phyloP scores from a whole-genome alignment of 441 rosid species.

The Hura crepitans region DNA sequence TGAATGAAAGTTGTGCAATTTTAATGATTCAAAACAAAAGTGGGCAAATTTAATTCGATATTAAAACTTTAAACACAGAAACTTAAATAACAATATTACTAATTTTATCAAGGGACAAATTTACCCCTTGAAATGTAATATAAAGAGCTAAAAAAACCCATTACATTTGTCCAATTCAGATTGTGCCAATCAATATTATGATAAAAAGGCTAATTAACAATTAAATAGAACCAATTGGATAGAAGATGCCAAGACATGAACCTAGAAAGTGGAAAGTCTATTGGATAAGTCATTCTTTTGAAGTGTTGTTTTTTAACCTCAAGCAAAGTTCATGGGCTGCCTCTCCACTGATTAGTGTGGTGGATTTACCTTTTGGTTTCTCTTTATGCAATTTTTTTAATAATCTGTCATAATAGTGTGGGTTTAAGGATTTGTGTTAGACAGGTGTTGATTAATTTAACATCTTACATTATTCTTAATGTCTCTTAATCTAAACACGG shows the following conservation, averaged over 20 bases:
- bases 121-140: background rate
- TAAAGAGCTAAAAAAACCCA: constrained; percentile 3
- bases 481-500: background rate
- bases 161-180: constrained; percentile 24
- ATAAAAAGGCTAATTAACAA: background rate
- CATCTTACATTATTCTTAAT: background rate
- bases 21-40: no score
- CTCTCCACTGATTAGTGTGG: constrained; percentile 38
- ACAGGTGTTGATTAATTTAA: constrained; percentile 20
- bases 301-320: constrained; percentile 21
- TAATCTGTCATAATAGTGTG: constrained; percentile 20
- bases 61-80: no score
- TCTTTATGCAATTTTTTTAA: background rate
- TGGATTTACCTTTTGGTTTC: constrained; percentile 26
- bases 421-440: constrained; percentile 29
- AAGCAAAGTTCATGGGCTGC: constrained; percentile 26
- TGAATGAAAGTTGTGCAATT: no score
- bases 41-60: no score
- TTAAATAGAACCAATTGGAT: constrained; percentile 26
- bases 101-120: background rate
- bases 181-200: constrained; percentile 23
- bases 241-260: constrained; percentile 34
- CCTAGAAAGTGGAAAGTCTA: constrained; percentile 41
- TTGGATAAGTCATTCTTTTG: constrained; percentile 34
- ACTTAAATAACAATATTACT: no score